phyloP scores from a whole-genome alignment of 208 protist genomes.

The Leishmania turanica region DNA sequence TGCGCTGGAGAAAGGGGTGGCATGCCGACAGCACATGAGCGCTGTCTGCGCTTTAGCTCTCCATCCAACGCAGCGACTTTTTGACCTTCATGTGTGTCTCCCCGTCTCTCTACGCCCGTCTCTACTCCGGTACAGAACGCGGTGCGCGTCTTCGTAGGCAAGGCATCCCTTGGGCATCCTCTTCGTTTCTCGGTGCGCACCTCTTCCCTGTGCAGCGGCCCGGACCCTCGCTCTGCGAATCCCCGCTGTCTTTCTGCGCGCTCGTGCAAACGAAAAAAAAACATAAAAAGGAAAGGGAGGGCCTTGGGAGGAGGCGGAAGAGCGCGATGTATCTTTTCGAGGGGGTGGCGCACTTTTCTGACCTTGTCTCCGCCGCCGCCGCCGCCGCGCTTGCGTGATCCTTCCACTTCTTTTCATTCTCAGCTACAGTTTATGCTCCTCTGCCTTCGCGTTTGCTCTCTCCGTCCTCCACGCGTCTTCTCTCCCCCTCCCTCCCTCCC shows the following conservation, averaged over 20 bases:
- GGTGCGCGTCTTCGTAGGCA: neutral
- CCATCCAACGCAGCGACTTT: neutral
- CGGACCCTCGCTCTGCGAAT: neutral
- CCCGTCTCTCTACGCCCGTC: neutral
- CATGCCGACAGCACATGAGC: neutral
- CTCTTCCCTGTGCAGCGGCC: neutral
- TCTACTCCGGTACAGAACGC: neutral
- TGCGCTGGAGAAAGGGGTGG: neutral
- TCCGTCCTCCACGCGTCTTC: neutral
- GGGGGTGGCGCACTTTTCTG: neutral
- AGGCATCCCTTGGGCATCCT: neutral
- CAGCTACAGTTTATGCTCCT: neutral
- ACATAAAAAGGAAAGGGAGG: neutral
- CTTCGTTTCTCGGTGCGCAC: neutral
- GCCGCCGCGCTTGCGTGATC: neutral
- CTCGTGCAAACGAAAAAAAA: neutral
- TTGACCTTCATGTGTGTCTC: neutral
- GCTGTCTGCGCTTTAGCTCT: neutral
- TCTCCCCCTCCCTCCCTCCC: neutral
- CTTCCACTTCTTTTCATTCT: neutral
- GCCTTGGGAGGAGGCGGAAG: no score
- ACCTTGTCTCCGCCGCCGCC: neutral
- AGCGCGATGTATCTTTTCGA: neutral
- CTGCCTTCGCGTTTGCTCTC: neutral
- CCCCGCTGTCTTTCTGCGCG: neutral